phyloP scores from a whole-genome alignment of 2,329 filamentous ascomycete species.

The Xylariaceae sp. region DNA sequence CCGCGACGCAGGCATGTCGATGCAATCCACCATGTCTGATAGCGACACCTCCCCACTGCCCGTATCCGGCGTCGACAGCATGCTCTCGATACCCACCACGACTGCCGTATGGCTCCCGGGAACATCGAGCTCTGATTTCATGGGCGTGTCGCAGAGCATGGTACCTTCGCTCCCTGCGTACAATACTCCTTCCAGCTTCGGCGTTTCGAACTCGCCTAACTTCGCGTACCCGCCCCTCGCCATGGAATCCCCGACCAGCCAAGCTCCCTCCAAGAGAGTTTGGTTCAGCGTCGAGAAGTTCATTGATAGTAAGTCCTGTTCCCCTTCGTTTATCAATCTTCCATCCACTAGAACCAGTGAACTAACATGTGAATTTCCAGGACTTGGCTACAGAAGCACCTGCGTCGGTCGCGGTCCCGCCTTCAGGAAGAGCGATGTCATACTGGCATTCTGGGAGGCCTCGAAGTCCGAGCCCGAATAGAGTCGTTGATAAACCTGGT shows the following conservation, averaged over 20 bases:
- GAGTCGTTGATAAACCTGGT: background rate
- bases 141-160: slow-evolving; percentile 7
- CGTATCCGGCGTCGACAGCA: slow-evolving; percentile 14
- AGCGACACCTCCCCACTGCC: slow-evolving; percentile 9
- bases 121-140: slow-evolving; percentile 3
- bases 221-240: slow-evolving; percentile 6
- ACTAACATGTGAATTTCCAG: slow-evolving; percentile 10
- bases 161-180: slow-evolving; percentile 10
- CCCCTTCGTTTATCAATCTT: background rate
- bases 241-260: slow-evolving; percentile 3
- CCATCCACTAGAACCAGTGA: background rate
- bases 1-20: background rate
- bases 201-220: slow-evolving; percentile 4
- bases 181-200: background rate
- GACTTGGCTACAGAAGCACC: slow-evolving; percentile 22
- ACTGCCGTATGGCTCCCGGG: slow-evolving; percentile 8
- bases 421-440: slow-evolving; percentile 29
- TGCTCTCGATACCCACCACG: slow-evolving; percentile 11
- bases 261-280: slow-evolving; percentile 13
- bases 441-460: slow-evolving; percentile 30
- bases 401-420: slow-evolving; percentile 30
- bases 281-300: slow-evolving; percentile 19
- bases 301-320: slow-evolving; percentile 15
- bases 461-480: slow-evolving; percentile 17
- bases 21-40: slow-evolving; percentile 3